Conservation (phyloP, 306 rosid genomes). For the Prunus davidiana region DNA sequence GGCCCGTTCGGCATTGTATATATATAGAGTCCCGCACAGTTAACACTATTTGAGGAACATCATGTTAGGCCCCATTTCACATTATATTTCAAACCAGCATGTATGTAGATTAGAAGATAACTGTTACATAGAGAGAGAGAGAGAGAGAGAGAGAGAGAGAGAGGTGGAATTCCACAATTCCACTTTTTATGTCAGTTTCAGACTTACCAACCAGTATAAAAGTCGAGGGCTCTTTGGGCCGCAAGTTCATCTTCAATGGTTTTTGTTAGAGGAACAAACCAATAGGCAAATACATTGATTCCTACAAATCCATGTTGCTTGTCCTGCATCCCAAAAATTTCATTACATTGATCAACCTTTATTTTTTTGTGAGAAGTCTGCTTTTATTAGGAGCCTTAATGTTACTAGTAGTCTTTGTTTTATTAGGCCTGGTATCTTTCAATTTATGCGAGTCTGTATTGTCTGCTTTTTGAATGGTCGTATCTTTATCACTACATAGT, state of each 20-base stretch:
- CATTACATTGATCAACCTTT: background rate
- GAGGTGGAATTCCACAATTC: too few relatives aligned
- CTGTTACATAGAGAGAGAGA: background rate
- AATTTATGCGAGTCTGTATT: too few relatives aligned
- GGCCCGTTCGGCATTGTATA: too few relatives aligned
- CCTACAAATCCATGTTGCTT: conserved; percentile 55
- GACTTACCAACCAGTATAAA: conserved; percentile 45
- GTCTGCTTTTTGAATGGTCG: too few relatives aligned
- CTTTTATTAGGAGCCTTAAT: background rate
- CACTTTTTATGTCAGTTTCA: too few relatives aligned
- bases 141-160: too few relatives aligned
- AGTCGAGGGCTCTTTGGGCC: conserved; percentile 36
- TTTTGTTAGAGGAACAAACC: conserved; percentile 41
- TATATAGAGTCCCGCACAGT: too few relatives aligned
- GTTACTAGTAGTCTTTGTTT: background rate
- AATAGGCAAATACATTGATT: conserved; percentile 31
- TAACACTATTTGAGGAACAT: too few relatives aligned
- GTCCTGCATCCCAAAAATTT: conserved; percentile 41
- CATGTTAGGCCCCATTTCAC: too few relatives aligned
- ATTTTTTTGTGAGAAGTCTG: background rate
- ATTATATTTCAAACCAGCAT: too few relatives aligned
- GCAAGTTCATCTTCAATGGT: conserved; percentile 43
- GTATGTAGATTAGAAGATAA: background rate
- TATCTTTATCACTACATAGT: too few relatives aligned
- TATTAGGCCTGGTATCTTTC: too few relatives aligned